Base-by-base conservation (phyloP, 164 flowering plant species). In the Vitis labrusca region DNA sequence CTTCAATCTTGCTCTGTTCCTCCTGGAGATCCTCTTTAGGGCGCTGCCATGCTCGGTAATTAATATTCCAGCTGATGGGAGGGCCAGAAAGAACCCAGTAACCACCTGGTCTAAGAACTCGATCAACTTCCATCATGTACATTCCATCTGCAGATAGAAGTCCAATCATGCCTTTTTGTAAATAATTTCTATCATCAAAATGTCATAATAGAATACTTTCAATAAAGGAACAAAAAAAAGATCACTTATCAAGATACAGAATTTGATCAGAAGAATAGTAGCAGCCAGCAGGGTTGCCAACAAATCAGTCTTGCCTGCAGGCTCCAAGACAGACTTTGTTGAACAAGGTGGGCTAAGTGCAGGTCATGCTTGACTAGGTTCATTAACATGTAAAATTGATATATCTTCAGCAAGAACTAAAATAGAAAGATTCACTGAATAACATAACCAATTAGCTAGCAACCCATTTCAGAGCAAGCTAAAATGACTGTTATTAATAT, bases 51-150 rank as follows among this genome's bases (percentile, higher is more conserved):
- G 82, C 69, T 71, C 66, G 51, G 68, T 66, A 83, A 65, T 83
- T 75, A 37, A n/a, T 68, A 75, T 52, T 79, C 84, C 85, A 84
- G 54, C 77, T 79, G 64, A 82, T 80, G 4, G 85, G 88, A 47
- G 88, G 85, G 64, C 88, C 88, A 60, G 88, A 80, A 37, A 84
- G 85, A 37, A 82, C 70, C 84, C 87, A 84, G 69, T 84, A 81
- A 17, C 85, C 87, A 55, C 87, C 87, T 30, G 88, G 88, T 65
- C 85, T 74, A 37, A 84, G 84, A 63, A 84, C 82, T 68, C 88
- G 71, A 65, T 84, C 85, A 64, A 84, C 82, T 79, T 83, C 88
- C 86, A 71, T 85, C 83, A 85, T 77, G 78, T 83, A 83, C 78
- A 75, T 85, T 74, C 86, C 88, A 78, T 70, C 88, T 85, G 76